Base-by-base conservation (phyloP, 2,329 filamentous ascomycete genomes). In the Chaetomiaceae sp. region DNA sequence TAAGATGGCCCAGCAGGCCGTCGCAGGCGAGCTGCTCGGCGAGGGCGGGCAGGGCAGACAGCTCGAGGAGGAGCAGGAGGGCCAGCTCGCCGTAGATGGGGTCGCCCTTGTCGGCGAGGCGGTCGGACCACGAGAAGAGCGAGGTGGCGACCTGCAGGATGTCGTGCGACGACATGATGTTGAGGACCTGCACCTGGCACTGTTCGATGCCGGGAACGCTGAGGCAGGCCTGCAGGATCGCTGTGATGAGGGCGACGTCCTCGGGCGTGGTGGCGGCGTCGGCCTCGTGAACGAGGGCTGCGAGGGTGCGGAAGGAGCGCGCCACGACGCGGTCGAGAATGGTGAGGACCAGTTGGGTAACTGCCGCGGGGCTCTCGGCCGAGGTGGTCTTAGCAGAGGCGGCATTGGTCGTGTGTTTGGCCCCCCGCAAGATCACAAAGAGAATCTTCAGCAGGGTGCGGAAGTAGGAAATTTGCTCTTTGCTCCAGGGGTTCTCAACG, bases 51-150 rank as follows among this genome's bases (percentile, higher is more conserved):
- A 97, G 79, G 14, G 83, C 85, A 1, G 91, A 96, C 12, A 99
- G 79, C 61, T 95, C 89, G 20, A 96, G 82, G 14, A 99, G 78
- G 70, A 97, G 95, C 23, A 91, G 79, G 37, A 96, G 80, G 63
- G 88, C 89, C n/a, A 96, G 81, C 66, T 96, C 91, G 59, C 91
- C 94, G 68, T 96, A 97, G 27, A 97, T 77, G 0, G 94, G 92
- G 66, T 97, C 92, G 25, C 85, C 83, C 53, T 87, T 81, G 33
- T 87, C 79, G 0, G 87, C 81, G 22, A 97, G 78, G 60, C 86
- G 84, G 68, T 97, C 91, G 4, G 92, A 83, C 94, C 94, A 99
- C 0, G 91, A 96, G 71, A 92, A 97, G 5, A 99, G 79, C 31
- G 88, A 90, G 6, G 87, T 85, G 0, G 91, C 91, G 56, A 91